A percentile compares a stretch with the other conserved stretches of the same genome.
Conservation (phyloP, 2,329 filamentous ascomycete species). For the Verticillium tricorpus region DNA sequence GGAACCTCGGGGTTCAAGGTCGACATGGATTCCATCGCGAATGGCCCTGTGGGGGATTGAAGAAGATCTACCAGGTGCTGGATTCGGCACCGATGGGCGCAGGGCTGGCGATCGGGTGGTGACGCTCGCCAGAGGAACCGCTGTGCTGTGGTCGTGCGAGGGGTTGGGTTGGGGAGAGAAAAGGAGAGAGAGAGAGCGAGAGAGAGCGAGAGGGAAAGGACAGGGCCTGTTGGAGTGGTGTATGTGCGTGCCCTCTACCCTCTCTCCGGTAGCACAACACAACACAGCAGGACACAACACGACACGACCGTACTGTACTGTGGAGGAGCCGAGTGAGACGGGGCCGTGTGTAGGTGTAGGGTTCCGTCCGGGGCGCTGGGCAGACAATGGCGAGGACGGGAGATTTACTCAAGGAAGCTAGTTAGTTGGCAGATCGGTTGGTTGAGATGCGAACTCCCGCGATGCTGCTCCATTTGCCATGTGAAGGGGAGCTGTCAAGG, state of each 20-base stretch:
- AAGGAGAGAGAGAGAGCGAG: background rate
- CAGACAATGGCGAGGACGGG: background rate
- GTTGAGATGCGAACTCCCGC: background rate
- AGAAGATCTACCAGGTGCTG: background rate
- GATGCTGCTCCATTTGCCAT: background rate
- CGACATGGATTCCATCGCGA: slow-evolving; percentile 1
- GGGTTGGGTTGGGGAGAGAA: background rate
- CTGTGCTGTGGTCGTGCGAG: background rate
- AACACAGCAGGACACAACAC: background rate
- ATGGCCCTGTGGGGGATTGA: background rate
- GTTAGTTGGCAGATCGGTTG: background rate
- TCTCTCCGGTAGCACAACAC: background rate
- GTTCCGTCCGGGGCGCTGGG: background rate
- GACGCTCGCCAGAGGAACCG: background rate
- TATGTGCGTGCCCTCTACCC: background rate
- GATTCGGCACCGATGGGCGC: background rate
- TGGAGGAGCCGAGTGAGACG: background rate
- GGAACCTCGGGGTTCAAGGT: slow-evolving; percentile 3
- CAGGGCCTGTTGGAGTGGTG: background rate
- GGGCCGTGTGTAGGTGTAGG: background rate
- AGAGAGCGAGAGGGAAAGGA: background rate
- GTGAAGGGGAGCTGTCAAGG: background rate
- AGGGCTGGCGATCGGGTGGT: background rate
- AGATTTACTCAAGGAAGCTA: background rate
- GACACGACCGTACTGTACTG: background rate